phyloP scores from a whole-genome alignment of 768 basidiomycete species.

The Butyriboletus loyo region DNA sequence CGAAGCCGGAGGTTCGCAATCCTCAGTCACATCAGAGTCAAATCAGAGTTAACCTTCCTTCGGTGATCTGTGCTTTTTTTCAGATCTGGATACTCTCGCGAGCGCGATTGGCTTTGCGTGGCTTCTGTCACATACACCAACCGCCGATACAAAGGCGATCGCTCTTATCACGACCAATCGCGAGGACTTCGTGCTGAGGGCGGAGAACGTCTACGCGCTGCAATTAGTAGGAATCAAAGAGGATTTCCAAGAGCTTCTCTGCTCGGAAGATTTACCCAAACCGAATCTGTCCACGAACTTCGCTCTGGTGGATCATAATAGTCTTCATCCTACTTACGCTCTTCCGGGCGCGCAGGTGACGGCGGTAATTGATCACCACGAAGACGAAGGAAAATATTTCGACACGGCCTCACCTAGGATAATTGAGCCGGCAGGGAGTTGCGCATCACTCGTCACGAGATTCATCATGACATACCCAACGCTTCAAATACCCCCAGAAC shows the following conservation, averaged over 20 bases:
- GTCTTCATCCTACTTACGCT: slow-evolving; percentile 47
- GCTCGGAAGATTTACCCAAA: slow-evolving; percentile 60
- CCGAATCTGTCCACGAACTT: slow-evolving; percentile 49
- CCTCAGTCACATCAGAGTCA: not conserved
- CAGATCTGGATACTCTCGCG: slow-evolving; percentile 90
- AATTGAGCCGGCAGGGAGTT: slow-evolving; percentile 73
- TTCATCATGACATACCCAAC: slow-evolving; percentile 23
- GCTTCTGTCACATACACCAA: slow-evolving; percentile 45
- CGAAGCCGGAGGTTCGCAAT: slow-evolving; percentile 81
- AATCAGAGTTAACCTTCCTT: not conserved
- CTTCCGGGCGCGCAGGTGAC: slow-evolving; percentile 49
- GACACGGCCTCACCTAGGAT: slow-evolving; percentile 63
- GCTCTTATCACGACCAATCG: slow-evolving; percentile 71
- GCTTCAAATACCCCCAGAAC: slow-evolving; percentile 44
- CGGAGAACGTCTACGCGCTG: slow-evolving; percentile 84
- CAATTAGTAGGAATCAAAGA: slow-evolving; percentile 51
- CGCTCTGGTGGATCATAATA: slow-evolving; percentile 91
- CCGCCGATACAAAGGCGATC: slow-evolving; percentile 48
- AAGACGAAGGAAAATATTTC: slow-evolving; percentile 70
- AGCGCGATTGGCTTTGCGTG: slow-evolving; percentile 84
- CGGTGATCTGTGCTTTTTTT: not conserved
- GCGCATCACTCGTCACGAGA: slow-evolving; percentile 62
- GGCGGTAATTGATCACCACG: slow-evolving; percentile 89
- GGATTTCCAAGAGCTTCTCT: slow-evolving; percentile 56
- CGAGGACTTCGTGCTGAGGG: slow-evolving; percentile 71